phyloP scores from a whole-genome alignment of 495 filamentous ascomycete species.

The Xylaria longipes region DNA sequence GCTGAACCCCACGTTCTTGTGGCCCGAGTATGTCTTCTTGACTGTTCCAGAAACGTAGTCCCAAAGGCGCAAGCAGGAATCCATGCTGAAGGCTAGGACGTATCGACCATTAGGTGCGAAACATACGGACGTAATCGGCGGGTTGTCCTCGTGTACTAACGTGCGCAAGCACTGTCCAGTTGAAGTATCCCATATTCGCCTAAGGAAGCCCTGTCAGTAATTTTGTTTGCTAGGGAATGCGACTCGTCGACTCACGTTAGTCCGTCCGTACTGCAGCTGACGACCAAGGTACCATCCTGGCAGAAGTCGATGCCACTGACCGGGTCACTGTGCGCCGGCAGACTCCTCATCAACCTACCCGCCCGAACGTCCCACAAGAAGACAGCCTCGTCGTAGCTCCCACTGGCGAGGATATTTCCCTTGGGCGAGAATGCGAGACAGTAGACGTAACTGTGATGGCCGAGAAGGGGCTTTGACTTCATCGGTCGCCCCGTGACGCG shows the following conservation, averaged over 20 bases:
- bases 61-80: slow-evolving; percentile 90
- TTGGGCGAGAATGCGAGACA: slow-evolving; percentile 92
- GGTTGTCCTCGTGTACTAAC: slow-evolving; percentile 94
- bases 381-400: slow-evolving; percentile 95
- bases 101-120: slow-evolving; percentile 95
- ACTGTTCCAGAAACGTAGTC: slow-evolving; percentile 85
- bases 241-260: slow-evolving; percentile 64
- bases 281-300: slow-evolving; percentile 88
- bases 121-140: slow-evolving; percentile 84
- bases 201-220: slow-evolving; percentile 29
- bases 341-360: slow-evolving; percentile 80
- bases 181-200: slow-evolving; percentile 91
- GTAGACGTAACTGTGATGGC: slow-evolving; percentile 96
- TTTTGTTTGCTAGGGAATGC: neutral
- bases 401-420: slow-evolving; percentile 93
- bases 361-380: slow-evolving; percentile 95
- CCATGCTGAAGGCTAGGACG: slow-evolving; percentile 89
- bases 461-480: slow-evolving; percentile 70
- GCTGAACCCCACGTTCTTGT: slow-evolving; percentile 82
- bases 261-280: slow-evolving; percentile 87
- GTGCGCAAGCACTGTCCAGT: slow-evolving; percentile 96
- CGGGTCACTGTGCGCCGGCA: slow-evolving; percentile 94
- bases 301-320: slow-evolving; percentile 94
- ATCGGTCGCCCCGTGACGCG: slow-evolving; percentile 70
- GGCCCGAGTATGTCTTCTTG: slow-evolving; percentile 97